Base-by-base conservation (phyloP, 179 eudicot species). In the Patellifolia procumbens region DNA sequence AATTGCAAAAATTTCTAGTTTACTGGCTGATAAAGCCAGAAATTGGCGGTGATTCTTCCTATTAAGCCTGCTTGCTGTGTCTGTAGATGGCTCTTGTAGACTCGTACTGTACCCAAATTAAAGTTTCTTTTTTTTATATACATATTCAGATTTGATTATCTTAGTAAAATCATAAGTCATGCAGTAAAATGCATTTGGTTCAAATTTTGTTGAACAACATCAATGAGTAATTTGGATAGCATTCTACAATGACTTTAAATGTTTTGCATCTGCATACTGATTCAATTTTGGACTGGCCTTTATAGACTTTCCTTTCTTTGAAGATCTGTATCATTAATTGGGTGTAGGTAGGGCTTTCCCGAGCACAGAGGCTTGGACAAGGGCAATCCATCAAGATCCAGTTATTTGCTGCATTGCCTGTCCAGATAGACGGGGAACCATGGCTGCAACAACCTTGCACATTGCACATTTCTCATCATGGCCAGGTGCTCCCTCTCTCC, bases 341-440 rank as follows among this genome's bases (percentile, higher is more conserved):
- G 55, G 22, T 70, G 77, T 83, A 95, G 99, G 96, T 96, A 48
- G 99, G 99, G 69, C 96, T 96, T 71, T 93, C 99, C 74, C 87
- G 94, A 76, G 99, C 99, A 55, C 89, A 88, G 70, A 87, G 98
- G 82, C 90, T 96, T 74, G 99, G 97, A 74, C 99, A 96, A 84
- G 99, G 99, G 63, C 97, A 93, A 81, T 81, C 79, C 39, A 90
- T 96, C 53, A 96, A 93, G 89, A 96, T 96, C 73, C 98, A 90
- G 80, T 88, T 96, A 74, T 84, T 78, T 67, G 88, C 94, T 75
- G 84, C 87, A 45, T 76, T 96, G 66, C 99, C 99, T 75, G 98
- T 96, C 75, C 99, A 96, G 84, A 86, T 91, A 81, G 99, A 96
- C 81, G 99, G 99, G 62, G 98, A 96, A 79, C 99, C 99, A 45